Evolutionary conservation across 176 grass and related monocot genomes (phyloP).

Genomic region (Rhynchospora pubera): DNA sequence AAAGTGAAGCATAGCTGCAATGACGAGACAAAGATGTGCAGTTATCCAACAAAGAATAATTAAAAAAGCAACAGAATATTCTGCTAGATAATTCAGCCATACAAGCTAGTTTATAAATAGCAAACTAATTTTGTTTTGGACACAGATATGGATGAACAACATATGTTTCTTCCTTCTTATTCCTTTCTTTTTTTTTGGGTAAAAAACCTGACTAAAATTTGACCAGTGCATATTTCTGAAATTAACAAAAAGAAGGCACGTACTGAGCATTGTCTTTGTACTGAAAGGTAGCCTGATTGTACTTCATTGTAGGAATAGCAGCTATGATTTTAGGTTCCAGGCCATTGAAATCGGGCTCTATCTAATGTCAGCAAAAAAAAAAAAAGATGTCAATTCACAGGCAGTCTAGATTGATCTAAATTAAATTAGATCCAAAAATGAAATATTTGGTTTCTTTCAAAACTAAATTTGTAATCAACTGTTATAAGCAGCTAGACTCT

Average conservation of each 20-base stretch:
- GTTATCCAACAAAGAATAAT: neutral
- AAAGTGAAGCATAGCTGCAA: neutral
- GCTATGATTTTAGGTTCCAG: conserved; percentile 80
- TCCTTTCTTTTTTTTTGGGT: neutral
- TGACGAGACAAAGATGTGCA: neutral
- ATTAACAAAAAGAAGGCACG: conserved; percentile 25
- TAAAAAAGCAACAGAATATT: neutral
- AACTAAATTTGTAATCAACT: neutral
- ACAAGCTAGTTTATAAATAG: neutral
- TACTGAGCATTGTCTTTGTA: conserved; percentile 91
- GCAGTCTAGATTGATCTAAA: neutral
- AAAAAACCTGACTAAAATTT: neutral
- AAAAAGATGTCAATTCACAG: conserved; percentile 18
- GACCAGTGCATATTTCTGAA: conserved; percentile 9
- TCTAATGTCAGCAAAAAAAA: conserved; percentile 34
- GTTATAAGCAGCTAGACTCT: neutral
- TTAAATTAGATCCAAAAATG: no score
- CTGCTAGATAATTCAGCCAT: neutral
- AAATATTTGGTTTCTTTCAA: neutral
- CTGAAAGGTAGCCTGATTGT: conserved; percentile 47
- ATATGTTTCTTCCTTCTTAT: neutral
- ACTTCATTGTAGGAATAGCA: conserved; percentile 72
- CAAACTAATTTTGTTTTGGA: neutral
- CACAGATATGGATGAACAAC: neutral
- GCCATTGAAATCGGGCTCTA: conserved; percentile 40